A percentile compares a stretch with the other conserved stretches of the same genome.
These are phyloP conservation scores for Candida chauliodis DNA, from an alignment of 805 yeast genomes.

Conservation along the genomic window DNA sequence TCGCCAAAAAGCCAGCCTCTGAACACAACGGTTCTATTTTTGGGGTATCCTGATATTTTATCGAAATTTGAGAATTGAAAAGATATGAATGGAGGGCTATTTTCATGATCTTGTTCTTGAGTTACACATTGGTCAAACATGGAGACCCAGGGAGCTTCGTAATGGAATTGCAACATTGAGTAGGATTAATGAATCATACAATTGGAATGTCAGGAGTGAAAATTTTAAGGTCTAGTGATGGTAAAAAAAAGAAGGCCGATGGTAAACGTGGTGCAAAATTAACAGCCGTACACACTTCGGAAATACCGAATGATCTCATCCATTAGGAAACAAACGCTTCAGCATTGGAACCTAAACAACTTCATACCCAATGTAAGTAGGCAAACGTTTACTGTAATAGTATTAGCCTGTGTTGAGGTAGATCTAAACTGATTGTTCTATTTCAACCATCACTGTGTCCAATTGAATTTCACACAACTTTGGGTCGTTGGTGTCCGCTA, in stretches of 20 bases:
- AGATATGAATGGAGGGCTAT: slow-evolving; percentile 47
- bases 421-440: no score
- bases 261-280: no score
- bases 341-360: no score
- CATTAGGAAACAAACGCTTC: no score
- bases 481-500: no score
- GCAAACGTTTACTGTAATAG: no score
- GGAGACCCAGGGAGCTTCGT: slow-evolving; percentile 55
- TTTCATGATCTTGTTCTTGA: slow-evolving; percentile 32
- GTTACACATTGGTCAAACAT: slow-evolving; percentile 52
- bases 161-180: slow-evolving; percentile 6
- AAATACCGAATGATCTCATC: no score
- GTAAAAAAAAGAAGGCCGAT: not conserved
- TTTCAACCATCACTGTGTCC: no score
- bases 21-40: slow-evolving; percentile 64
- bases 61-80: slow-evolving; percentile 72
- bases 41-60: slow-evolving; percentile 46
- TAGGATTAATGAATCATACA: not conserved
- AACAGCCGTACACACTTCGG: no score
- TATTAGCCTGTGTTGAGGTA: no score
- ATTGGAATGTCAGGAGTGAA: slow-evolving; percentile 1
- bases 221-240: slow-evolving; percentile 2
- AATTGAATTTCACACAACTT: no score
- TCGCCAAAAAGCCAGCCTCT: slow-evolving; percentile 77
- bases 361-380: no score